Evolutionary conservation across 306 rosid species (phyloP).

Genomic region (Vachellia pachyceras): DNA sequence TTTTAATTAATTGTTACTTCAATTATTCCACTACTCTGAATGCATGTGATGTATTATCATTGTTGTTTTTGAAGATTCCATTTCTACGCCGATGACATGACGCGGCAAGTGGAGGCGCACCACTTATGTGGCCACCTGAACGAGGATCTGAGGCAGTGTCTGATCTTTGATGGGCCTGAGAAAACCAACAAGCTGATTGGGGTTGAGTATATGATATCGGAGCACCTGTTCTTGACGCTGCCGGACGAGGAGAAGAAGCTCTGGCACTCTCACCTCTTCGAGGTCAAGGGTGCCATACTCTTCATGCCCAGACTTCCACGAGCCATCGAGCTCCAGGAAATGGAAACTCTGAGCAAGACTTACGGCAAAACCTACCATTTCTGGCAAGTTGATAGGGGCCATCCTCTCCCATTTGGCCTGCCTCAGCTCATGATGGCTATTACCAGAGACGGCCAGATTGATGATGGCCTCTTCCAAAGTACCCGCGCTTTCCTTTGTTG

Average conservation of each 20-base stretch:
- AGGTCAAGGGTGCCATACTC: conserved; percentile 75
- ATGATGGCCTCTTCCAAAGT: conserved; percentile 48
- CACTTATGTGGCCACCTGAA: conserved; percentile 78
- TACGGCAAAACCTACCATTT: conserved; percentile 82
- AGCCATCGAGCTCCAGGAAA: conserved; percentile 52
- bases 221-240: conserved; percentile 61
- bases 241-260: conserved; percentile 81
- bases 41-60: too few relatives aligned
- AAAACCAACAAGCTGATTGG: conserved; percentile 62
- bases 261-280: conserved; percentile 89
- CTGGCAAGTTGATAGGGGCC: conserved; percentile 79
- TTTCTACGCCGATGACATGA: conserved; percentile 79
- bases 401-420: conserved; percentile 66
- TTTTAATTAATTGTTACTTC: neutral
- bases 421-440: conserved; percentile 83
- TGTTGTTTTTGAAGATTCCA: conserved; percentile 53
- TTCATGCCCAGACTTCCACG: conserved; percentile 63
- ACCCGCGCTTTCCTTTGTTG: neutral
- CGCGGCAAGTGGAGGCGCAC: conserved; percentile 87
- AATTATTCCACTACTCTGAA: neutral
- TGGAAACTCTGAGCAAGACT: conserved; percentile 74
- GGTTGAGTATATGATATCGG: conserved; percentile 62
- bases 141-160: conserved; percentile 86
- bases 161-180: conserved; percentile 60
- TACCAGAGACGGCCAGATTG: conserved; percentile 76